Evolutionary conservation across 148 eudicot genomes (phyloP).

Genomic region (Heliosperma pusillum): DNA sequence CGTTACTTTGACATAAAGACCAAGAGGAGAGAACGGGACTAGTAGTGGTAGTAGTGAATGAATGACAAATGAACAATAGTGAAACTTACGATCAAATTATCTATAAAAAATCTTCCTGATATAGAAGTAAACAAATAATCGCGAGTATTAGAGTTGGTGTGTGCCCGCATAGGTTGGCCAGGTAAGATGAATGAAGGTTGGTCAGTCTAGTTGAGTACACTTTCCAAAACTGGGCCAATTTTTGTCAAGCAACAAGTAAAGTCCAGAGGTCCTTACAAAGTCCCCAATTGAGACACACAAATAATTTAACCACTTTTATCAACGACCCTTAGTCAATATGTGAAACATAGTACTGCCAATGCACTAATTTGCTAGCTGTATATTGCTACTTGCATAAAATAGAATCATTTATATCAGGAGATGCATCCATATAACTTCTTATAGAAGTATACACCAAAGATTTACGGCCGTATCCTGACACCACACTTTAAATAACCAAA

Average conservation of each 20-base stretch:
- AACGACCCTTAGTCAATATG: not conserved
- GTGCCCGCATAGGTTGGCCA: too few species aligned
- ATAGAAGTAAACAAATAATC: too few species aligned
- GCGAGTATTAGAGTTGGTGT: too few species aligned
- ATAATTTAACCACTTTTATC: conserved; percentile 9
- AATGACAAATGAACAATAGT: too few species aligned
- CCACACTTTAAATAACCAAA: not conserved
- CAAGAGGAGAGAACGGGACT: too few species aligned
- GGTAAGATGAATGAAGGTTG: not conserved
- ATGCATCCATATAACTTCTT: not conserved
- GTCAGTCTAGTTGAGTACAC: not conserved
- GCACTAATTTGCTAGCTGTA: not conserved
- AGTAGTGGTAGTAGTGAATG: too few species aligned
- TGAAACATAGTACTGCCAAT: not conserved
- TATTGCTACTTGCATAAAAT: conserved; percentile 3
- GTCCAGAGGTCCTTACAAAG: not conserved
- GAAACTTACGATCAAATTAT: too few species aligned
- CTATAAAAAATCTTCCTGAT: too few species aligned
- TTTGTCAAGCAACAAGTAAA: conserved; percentile 5
- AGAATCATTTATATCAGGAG: not conserved
- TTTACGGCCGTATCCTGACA: not conserved
- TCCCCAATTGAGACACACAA: not conserved
- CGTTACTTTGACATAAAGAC: too few species aligned
- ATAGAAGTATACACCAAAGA: not conserved
- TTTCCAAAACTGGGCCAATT: not conserved